Evolutionary conservation across 2,329 filamentous ascomycete genomes (phyloP), one percentile per base, ranked within the genome.

Genomic region (Phialophora tarda): DNA sequence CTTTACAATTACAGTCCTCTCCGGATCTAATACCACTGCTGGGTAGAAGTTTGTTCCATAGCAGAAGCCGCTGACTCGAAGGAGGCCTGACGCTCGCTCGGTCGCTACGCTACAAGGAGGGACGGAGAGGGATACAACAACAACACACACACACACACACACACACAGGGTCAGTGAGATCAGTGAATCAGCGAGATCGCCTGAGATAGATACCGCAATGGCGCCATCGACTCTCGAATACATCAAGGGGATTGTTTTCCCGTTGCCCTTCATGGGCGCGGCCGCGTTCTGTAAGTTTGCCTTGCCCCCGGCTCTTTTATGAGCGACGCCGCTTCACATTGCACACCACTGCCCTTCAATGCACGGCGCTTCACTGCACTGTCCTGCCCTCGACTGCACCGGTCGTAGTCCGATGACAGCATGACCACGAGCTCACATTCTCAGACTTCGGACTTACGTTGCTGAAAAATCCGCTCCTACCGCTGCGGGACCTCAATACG

Each of bases 401-500:
- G 12, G 14, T 44, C 38, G 38, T 44, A 7, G 17, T 8, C 24
- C 24, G 23, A 51, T 7, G 21, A 50, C 24, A 24, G 21, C 47
- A 50, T 23, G 47, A 11, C 24, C 24, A 55, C 26, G 11, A 17
- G 30, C 53, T 21, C n/a, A 28, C 32, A 34, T n/a, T 23, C 17
- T n/a, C 41, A 67, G 71, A 62, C 38, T 65, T 69, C 57, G 50
- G 64, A n/a, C 47, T 70, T 17, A 58, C 69, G 6, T 57, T 68
- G 32, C 48, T 72, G 23, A 62, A 54, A 24, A 62, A 69, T 38
- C 67, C 67, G 1, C 56, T 62, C 2, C 63, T 69, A 14, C 53
- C 63, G 17, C 44, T 67, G 8, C 53, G 21, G 30, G 53, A 63
- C 26, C 55, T 70, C 79, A 2, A 71, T 70, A 1, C 60, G 4